These are phyloP conservation scores for Diaporthe batatas DNA, from an alignment of 2,329 filamentous ascomycete genomes.

Conservation along the genomic window DNA sequence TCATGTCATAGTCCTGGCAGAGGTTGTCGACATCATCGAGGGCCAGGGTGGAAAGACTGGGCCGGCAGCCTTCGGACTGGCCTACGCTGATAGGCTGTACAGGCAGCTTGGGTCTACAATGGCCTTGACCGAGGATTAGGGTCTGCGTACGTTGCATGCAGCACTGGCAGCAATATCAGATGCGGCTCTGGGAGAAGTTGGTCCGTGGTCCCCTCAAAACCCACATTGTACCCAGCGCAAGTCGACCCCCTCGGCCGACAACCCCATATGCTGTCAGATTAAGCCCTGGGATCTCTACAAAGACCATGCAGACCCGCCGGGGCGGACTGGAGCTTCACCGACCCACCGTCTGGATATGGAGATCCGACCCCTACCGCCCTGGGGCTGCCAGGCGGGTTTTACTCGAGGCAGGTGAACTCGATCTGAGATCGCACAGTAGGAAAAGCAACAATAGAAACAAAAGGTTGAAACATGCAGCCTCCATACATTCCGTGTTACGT, in stretches of 20 bases:
- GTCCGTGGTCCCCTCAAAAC: background rate
- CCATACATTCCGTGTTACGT: conserved; percentile 6
- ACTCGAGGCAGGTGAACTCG: background rate
- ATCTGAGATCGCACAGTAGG: background rate
- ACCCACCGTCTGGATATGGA: too few relatives aligned
- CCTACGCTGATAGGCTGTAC: conserved; percentile 65
- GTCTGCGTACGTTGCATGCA: background rate
- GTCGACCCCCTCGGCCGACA: background rate
- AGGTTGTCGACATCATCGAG: conserved; percentile 61
- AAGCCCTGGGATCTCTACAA: background rate
- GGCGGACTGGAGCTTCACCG: background rate
- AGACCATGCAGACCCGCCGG: background rate
- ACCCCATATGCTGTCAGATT: background rate
- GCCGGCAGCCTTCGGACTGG: conserved; percentile 58
- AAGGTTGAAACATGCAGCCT: conserved; percentile 4
- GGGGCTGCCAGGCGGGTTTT: background rate
- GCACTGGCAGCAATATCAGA: background rate
- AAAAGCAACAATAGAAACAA: background rate
- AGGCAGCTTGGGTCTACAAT: conserved; percentile 57
- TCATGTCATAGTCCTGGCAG: conserved; percentile 66
- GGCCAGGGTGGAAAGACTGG: conserved; percentile 44
- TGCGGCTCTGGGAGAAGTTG: background rate
- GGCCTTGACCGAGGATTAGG: conserved; percentile 39
- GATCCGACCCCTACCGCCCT: background rate
- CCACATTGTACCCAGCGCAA: background rate